Percentiles rank a stretch among this genome's conserved stretches.
phyloP scores from a whole-genome alignment of 1,284 basidiomycete species.

The Meripilus lineatus region DNA sequence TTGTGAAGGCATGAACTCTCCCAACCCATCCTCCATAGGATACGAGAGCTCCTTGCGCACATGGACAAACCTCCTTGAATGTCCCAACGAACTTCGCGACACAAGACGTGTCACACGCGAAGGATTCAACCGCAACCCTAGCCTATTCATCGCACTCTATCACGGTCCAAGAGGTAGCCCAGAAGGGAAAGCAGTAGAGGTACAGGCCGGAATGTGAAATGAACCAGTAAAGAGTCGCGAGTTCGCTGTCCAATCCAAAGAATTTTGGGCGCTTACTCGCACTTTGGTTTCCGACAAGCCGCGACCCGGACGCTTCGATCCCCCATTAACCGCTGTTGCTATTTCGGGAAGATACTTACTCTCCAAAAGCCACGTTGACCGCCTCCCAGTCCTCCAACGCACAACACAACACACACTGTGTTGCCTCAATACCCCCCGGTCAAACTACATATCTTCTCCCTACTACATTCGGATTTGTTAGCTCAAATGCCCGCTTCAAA shows the following conservation, averaged over 20 bases:
- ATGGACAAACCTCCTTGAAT: slow-evolving; percentile 43
- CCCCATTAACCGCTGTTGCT: slow-evolving; percentile 1
- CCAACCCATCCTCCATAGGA: slow-evolving; percentile 62
- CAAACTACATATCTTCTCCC: slow-evolving; percentile 1
- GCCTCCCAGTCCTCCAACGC: not conserved
- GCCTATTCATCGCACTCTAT: slow-evolving; percentile 19
- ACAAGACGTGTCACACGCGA: slow-evolving; percentile 16
- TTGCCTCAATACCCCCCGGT: not conserved
- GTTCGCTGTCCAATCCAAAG: slow-evolving; percentile 2
- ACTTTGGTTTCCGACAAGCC: too few species aligned
- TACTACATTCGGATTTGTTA: slow-evolving; percentile 6
- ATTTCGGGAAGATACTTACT: slow-evolving; percentile 3
- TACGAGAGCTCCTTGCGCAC: slow-evolving; percentile 55
- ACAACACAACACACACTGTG: slow-evolving; percentile 5
- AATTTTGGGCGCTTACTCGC: too few species aligned
- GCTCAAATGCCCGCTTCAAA: slow-evolving; percentile 10
- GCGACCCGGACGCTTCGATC: not conserved
- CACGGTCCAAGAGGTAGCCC: too few species aligned
- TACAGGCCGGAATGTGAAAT: too few species aligned
- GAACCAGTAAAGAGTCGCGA: too few species aligned
- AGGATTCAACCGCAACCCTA: slow-evolving; percentile 22
- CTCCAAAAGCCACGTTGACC: too few species aligned
- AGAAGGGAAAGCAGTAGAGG: too few species aligned
- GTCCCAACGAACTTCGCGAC: slow-evolving; percentile 6
- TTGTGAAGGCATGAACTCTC: slow-evolving; percentile 65